Conservation (phyloP, 2,329 filamentous ascomycete species). For the Ceratocystis variospora region DNA sequence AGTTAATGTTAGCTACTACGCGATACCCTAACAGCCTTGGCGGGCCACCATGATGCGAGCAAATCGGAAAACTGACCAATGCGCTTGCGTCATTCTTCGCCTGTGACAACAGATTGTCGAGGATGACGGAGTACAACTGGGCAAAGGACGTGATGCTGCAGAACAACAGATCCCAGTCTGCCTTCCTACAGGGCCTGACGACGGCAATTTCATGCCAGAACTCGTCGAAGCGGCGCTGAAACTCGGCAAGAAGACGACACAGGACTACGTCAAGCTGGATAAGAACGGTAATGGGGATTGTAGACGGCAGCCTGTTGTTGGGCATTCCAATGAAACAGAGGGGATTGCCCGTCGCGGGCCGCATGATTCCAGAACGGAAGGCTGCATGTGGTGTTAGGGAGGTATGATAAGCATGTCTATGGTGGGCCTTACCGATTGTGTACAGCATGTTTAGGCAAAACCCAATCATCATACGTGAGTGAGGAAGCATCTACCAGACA, state of each 20-base stretch:
- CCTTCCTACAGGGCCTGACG: background rate
- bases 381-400: background rate
- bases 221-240: slow-evolving; percentile 12
- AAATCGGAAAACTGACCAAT: background rate
- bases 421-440: background rate
- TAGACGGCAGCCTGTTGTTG: background rate
- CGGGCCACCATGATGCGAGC: too few species aligned
- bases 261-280: slow-evolving; percentile 5
- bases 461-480: background rate
- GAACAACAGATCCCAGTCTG: slow-evolving; percentile 8
- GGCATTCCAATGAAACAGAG: background rate
- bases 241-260: slow-evolving; percentile 1
- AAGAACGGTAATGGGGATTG: background rate
- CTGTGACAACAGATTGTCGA: background rate
- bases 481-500: background rate
- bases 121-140: background rate
- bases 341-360: background rate
- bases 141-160: slow-evolving; percentile 6
- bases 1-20: background rate
- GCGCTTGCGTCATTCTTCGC: background rate
- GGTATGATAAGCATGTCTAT: background rate
- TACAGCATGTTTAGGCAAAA: background rate
- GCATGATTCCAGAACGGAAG: background rate
- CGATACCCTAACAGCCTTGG: background rate
- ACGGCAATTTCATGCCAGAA: background rate